A percentile compares a stretch with the other conserved stretches of the same genome.
These are phyloP conservation scores for Backusella tarrabulga DNA, from an alignment of 192 early-diverging fungal genomes.

Conservation along the genomic window DNA sequence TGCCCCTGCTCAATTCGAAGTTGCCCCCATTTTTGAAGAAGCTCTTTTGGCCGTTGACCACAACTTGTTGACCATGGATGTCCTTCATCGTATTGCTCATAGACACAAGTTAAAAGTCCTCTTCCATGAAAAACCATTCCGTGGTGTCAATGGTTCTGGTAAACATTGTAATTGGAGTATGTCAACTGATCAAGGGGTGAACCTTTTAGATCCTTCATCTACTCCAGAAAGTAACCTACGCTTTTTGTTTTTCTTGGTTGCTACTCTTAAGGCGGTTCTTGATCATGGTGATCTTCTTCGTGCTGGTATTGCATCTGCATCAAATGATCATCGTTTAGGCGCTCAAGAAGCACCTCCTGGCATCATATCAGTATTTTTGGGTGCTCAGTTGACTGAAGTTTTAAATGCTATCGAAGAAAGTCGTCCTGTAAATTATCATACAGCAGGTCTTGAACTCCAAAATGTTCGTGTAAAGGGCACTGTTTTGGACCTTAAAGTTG, in stretches of 20 bases:
- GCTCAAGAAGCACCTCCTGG: conserved; percentile 97
- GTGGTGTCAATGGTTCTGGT: conserved; percentile 96
- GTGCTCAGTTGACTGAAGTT: conserved; percentile 94
- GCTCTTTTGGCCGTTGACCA: conserved; percentile 94
- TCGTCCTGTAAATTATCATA: conserved; percentile 81
- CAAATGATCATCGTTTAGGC: conserved; percentile 98
- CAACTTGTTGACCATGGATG: conserved; percentile 97
- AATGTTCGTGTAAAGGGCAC: conserved; percentile 94
- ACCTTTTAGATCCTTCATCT: conserved; percentile 93
- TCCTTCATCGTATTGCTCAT: conserved; percentile 95
- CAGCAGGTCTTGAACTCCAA: conserved; percentile 77
- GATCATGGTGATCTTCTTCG: conserved; percentile 90
- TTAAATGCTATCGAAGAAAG: conserved; percentile 88
- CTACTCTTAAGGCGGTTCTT: conserved; percentile 87
- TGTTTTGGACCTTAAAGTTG: conserved; percentile 92
- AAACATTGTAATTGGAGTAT: conserved; percentile 99
- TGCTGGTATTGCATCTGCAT: conserved; percentile 87
- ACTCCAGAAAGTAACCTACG: conserved; percentile 97
- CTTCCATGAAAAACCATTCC: conserved; percentile 99
- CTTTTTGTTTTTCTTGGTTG: conserved; percentile 92
- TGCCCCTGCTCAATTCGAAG: conserved; percentile 95
- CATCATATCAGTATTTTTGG: conserved; percentile 96
- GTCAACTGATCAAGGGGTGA: conserved; percentile 91
- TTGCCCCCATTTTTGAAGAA: conserved; percentile 98
- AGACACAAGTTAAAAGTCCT: conserved; percentile 94